phyloP scores from a whole-genome alignment of 306 rosid species.

The Hippophae gyantsensis region DNA sequence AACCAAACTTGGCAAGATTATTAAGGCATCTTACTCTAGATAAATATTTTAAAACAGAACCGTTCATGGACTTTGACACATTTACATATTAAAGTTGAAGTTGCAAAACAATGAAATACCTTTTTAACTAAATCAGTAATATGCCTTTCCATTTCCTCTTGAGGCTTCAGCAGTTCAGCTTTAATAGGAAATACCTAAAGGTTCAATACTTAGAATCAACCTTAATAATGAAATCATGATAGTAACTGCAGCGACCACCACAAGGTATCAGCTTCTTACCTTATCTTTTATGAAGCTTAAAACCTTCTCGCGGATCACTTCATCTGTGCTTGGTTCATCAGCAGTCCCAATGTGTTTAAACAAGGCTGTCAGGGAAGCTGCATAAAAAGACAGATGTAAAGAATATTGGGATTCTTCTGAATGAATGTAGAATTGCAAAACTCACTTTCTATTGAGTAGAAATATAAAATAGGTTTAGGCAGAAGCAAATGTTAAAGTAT shows the following conservation, averaged over 20 bases:
- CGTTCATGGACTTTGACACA: background rate
- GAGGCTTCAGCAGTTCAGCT: conserved; percentile 84
- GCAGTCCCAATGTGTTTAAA: conserved; percentile 82
- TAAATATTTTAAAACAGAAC: background rate
- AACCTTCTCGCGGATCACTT: conserved; percentile 76
- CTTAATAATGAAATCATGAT: conserved; percentile 2
- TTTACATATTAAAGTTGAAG: conserved; percentile 8
- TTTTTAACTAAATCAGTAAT: conserved; percentile 89
- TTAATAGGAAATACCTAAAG: conserved; percentile 80
- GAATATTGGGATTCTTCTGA: too few species aligned
- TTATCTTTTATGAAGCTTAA: conserved; percentile 81
- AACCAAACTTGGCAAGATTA: conserved; percentile 29
- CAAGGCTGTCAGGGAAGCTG: conserved; percentile 87
- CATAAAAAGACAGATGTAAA: conserved; percentile 5
- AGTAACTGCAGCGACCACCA: conserved; percentile 9
- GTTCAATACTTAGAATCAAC: conserved; percentile 17
- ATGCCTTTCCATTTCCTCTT: conserved; percentile 94
- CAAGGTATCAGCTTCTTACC: conserved; percentile 28
- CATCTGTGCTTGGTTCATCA: conserved; percentile 72
- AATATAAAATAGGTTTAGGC: too few species aligned
- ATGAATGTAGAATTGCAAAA: too few species aligned
- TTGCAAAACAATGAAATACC: conserved; percentile 32
- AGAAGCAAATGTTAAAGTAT: too few species aligned
- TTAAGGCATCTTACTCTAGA: conserved; percentile 14
- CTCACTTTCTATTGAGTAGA: too few species aligned